phyloP scores from a whole-genome alignment of 257 asterid species.

The Penstemon davidsonii region DNA sequence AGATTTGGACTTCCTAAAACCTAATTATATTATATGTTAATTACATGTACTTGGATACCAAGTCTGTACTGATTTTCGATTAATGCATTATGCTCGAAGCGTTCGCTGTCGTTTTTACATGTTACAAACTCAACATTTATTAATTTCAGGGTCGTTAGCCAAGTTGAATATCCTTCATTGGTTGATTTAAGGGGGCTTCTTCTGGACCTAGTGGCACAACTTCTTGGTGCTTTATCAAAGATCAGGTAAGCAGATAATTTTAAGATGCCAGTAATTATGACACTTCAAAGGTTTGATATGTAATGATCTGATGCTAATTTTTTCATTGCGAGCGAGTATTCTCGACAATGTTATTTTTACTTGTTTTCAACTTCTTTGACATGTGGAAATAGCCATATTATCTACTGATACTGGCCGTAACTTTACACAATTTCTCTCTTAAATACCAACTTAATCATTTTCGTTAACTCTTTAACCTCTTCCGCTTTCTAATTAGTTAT shows the following conservation, averaged over 20 bases:
- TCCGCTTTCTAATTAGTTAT: background rate
- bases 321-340: constrained; percentile 16
- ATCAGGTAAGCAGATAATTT: constrained; percentile 62
- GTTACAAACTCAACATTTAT: constrained; percentile 20
- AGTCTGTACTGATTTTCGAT: constrained; percentile 11
- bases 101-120: background rate
- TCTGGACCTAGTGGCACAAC: constrained; percentile 98
- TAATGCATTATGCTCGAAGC: constrained; percentile 18
- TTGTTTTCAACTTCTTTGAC: constrained; percentile 8
- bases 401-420: constrained; percentile 16
- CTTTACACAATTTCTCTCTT: constrained; percentile 7
- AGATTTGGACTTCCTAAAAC: constrained; percentile 1
- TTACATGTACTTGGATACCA: constrained; percentile 15
- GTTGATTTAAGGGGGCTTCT: constrained; percentile 99
- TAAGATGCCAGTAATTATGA: constrained; percentile 10
- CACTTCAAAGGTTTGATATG: constrained; percentile 7
- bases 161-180: constrained; percentile 94
- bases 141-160: constrained; percentile 90
- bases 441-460: constrained; percentile 2
- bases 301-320: background rate
- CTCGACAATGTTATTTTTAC: constrained; percentile 8
- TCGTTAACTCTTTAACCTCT: background rate
- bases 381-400: background rate
- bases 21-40: background rate
- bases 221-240: constrained; percentile 95